Base-by-base conservation (phyloP, 2,329 filamentous ascomycete species). In the Sporothrix pallida region DNA sequence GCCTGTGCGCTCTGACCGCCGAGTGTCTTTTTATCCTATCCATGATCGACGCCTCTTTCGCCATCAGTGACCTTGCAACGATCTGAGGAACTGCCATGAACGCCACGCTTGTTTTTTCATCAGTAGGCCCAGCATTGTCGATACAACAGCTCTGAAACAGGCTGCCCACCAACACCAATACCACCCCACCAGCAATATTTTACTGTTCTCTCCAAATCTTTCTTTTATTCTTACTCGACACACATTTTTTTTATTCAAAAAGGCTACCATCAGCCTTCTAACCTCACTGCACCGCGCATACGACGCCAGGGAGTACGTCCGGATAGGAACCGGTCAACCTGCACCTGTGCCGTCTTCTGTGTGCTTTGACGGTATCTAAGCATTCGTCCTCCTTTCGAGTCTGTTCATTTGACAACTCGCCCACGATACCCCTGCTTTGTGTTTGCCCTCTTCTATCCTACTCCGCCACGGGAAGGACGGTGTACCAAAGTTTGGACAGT, bases 111-210 rank as follows among this genome's bases (percentile, higher is more conserved):
- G 54, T 60, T 60, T 58, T 31, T 7, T 26, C 48, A 56, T 20
- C 62, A 73, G 17, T 74, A 75, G 74, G 72, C 72, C 72, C 76
- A 78, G 79, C 80, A 81, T 80, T 80, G 78, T 79, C 79, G 79
- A 80, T 80, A 81, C 79, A 73, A 77, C 78, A 75, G 76, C 76
- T 76, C 80, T 81, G 80, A 81, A 81, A 81, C 80, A 79, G 72
- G 76, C 75, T 77, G 74, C 75, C 54, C 74, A 75, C 74, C 60
- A 50, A 48, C 68, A 44, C 37, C 50, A 54, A 15, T 20, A 37
- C 26, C 70, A 56, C 52, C 48, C 23, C 26, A 26, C 42, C 42
- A 13, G 12, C 9, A 42, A 26, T 20, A 15, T 52, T 52, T 6
- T 17, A 13, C 56, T 13, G 48, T 17, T 56, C 26, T 26, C 58